Evolutionary conservation across 2,329 filamentous ascomycete species (phyloP), one percentile per base, ranked within the genome.

Genomic region (Pseudogymnoascus sp.): DNA sequence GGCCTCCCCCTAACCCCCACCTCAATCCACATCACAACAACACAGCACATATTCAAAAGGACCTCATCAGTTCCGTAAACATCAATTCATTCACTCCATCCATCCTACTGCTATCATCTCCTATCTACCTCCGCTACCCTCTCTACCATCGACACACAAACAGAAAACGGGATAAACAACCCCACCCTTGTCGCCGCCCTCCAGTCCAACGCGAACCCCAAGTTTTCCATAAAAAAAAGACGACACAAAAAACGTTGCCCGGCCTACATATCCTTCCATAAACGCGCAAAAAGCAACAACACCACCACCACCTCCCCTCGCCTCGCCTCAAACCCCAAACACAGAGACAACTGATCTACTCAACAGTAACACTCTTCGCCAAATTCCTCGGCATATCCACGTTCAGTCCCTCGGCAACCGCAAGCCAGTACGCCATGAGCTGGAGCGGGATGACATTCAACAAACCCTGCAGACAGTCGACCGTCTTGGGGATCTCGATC

Each of bases 311-410:
- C n/a, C n/a, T n/a, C n/a, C n/a, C n/a, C n/a, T n/a, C n/a, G n/a
- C n/a, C n/a, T n/a, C n/a, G n/a, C n/a, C n/a, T n/a, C n/a, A n/a
- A n/a, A n/a, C n/a, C n/a, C n/a, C n/a, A n/a, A n/a, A n/a, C n/a
- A n/a, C n/a, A n/a, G n/a, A n/a, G n/a, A n/a, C n/a, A n/a, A n/a
- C n/a, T n/a, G n/a, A n/a, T 74, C 82, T 93, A 99, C 86, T 99
- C 95, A 70, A 99, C 95, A 68, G 95, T 99, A 68, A 99, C 95
- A 67, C 92, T 96, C 87, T 99, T 99, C 77, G 95, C 95, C 80
- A 99, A 80, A 82, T 99, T 99, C 74, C 95, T 89, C 64, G 95
- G 95, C 86, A 97, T 97, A 76, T 99, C 95, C 65, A 99, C 95
- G 76, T 99, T 97, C 69, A 97, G 82, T 61, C 93, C 93, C 81